Evolutionary conservation across 139 green algal species (phyloP).

Genomic region (Astrephomene gubernaculifera): DNA sequence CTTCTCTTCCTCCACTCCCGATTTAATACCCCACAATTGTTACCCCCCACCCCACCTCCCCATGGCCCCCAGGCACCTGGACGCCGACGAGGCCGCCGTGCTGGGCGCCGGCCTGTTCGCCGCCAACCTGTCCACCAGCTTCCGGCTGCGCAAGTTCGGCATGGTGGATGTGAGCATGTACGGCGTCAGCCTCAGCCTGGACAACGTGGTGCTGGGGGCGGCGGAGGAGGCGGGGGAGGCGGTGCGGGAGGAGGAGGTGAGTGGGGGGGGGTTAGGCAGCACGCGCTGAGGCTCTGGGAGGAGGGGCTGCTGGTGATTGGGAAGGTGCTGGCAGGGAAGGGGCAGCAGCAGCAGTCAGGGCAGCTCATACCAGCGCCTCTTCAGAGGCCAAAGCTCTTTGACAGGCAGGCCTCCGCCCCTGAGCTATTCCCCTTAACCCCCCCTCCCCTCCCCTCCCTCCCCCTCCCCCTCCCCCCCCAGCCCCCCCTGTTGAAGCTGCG

Average conservation of each 20-base stretch:
- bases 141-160: slow-evolving; percentile 97
- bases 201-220: slow-evolving; percentile 43
- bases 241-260: not conserved
- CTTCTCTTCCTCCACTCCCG: too few relatives aligned
- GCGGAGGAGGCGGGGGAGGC: not conserved
- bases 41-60: too few relatives aligned
- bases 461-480: not conserved
- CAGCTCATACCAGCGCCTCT: too few relatives aligned
- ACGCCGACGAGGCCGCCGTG: slow-evolving; percentile 96
- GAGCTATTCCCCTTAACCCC: too few relatives aligned
- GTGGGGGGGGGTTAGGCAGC: too few relatives aligned
- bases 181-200: slow-evolving; percentile 69
- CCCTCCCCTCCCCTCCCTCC: not conserved
- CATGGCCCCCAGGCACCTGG: slow-evolving; percentile 89
- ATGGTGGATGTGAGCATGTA: slow-evolving; percentile 88
- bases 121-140: slow-evolving; percentile 94
- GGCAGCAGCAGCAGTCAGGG: too few relatives aligned
- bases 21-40: too few relatives aligned
- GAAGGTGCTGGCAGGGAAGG: too few relatives aligned
- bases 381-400: too few relatives aligned
- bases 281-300: too few relatives aligned
- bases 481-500: slow-evolving; percentile 24
- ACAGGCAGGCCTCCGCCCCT: too few relatives aligned
- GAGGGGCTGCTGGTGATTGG: too few relatives aligned
- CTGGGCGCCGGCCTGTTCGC: slow-evolving; percentile 93